Conservation (phyloP, 2,329 filamentous ascomycete species). For the Magnaporthiopsis incrustans region DNA sequence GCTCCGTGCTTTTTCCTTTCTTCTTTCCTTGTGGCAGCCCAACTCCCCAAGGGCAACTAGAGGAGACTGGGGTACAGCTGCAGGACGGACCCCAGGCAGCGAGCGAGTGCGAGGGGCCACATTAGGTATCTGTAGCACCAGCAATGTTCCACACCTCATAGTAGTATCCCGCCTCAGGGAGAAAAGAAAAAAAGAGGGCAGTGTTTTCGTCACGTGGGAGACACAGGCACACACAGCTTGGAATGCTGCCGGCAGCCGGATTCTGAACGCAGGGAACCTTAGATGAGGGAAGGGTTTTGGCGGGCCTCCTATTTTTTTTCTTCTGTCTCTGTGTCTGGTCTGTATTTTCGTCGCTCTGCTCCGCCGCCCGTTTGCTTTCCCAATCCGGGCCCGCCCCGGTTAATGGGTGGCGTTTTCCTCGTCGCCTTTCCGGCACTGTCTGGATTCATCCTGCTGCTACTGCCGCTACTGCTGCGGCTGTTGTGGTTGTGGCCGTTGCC, state of each 20-base stretch:
- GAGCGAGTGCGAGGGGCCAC: too few relatives aligned
- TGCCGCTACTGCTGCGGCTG: too few relatives aligned
- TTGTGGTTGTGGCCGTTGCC: too few relatives aligned
- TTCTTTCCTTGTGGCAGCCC: background rate
- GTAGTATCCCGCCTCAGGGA: too few relatives aligned
- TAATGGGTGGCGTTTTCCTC: too few relatives aligned
- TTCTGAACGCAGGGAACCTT: constrained; percentile 2
- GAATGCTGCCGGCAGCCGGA: constrained; percentile 1
- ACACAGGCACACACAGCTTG: background rate
- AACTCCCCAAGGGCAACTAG: background rate
- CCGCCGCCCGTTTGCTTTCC: too few relatives aligned
- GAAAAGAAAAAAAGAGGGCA: background rate
- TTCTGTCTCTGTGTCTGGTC: too few relatives aligned
- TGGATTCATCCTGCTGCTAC: too few relatives aligned
- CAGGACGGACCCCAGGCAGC: background rate
- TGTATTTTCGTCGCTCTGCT: background rate
- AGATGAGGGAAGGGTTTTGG: background rate
- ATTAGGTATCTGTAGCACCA: background rate
- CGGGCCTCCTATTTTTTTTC: background rate
- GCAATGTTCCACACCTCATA: constrained; percentile 2
- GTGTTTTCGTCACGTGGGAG: constrained; percentile 3
- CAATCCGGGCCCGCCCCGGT: too few relatives aligned
- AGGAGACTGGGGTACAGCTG: background rate
- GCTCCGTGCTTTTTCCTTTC: background rate
- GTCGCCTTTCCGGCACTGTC: too few relatives aligned